phyloP scores from a whole-genome alignment of 345 rosid species.

The Eutrema japonicum region DNA sequence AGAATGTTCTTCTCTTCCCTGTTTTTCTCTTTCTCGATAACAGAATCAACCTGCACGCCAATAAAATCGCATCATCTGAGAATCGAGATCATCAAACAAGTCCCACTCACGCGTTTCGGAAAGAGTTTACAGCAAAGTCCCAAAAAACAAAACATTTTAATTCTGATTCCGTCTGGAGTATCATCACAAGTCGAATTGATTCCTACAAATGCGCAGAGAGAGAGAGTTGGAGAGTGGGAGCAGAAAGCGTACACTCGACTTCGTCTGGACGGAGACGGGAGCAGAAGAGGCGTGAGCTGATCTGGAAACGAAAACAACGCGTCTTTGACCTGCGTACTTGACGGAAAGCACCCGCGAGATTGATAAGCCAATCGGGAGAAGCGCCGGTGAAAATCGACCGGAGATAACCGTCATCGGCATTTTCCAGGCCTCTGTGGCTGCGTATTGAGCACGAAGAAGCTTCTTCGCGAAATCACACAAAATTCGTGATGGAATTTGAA shows the following conservation, averaged over 20 bases:
- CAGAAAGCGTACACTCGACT: slow-evolving; percentile 46
- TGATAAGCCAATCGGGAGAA: slow-evolving; percentile 24
- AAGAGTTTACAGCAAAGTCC: neutral
- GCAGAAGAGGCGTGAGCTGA: slow-evolving; percentile 52
- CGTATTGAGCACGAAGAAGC: slow-evolving; percentile 36
- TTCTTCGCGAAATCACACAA: slow-evolving; percentile 22
- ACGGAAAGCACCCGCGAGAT: slow-evolving; percentile 29
- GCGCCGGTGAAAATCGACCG: slow-evolving; percentile 38
- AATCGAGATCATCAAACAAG: neutral
- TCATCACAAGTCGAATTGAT: neutral
- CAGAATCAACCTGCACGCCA: slow-evolving; percentile 45
- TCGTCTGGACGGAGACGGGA: slow-evolving; percentile 52
- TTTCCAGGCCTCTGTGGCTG: slow-evolving; percentile 28
- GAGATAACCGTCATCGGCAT: slow-evolving; percentile 36
- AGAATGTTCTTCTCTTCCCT: slow-evolving; percentile 41
- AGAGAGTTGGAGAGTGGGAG: neutral
- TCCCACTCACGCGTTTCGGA: neutral
- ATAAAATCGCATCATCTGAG: neutral
- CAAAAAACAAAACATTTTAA: neutral
- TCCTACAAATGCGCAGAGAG: neutral
- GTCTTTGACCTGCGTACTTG: slow-evolving; percentile 13
- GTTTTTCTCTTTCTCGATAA: slow-evolving; percentile 42
- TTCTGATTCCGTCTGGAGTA: neutral
- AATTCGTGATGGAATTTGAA: neutral
- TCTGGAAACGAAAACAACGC: slow-evolving; percentile 22